phyloP scores from a whole-genome alignment of 2,329 filamentous ascomycete genomes.

The Aspergillus intermedius region DNA sequence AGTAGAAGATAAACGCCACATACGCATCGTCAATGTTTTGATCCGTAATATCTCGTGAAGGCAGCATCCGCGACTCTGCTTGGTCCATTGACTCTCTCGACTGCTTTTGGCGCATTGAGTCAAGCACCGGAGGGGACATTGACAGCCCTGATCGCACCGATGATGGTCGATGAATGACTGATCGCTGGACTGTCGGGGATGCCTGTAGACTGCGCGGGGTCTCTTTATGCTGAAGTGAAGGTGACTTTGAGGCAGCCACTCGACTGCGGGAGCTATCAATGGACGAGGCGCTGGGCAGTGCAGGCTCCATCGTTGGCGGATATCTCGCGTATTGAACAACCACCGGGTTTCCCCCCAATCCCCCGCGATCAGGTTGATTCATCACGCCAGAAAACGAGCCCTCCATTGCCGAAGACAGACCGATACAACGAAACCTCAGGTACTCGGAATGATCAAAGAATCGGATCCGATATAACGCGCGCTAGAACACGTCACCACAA shows the following conservation, averaged over 20 bases:
- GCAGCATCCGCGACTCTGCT: constrained; percentile 50
- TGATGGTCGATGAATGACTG: constrained; percentile 20
- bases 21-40: constrained; percentile 75
- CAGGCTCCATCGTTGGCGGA: constrained; percentile 27
- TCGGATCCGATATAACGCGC: not conserved
- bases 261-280: constrained; percentile 29
- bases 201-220: constrained; percentile 34
- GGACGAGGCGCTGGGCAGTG: constrained; percentile 33
- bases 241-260: constrained; percentile 27
- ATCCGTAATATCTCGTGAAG: constrained; percentile 61
- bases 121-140: constrained; percentile 36
- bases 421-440: not conserved
- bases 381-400: constrained; percentile 23
- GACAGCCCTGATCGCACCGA: constrained; percentile 29
- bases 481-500: not conserved
- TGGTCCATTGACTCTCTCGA: constrained; percentile 31
- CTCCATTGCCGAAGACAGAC: constrained; percentile 21
- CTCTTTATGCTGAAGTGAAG: constrained; percentile 31
- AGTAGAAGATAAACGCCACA: constrained; percentile 78
- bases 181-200: constrained; percentile 29
- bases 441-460: not conserved
- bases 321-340: constrained; percentile 36
- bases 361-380: constrained; percentile 20
- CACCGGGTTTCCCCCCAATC: constrained; percentile 21
- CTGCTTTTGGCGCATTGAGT: constrained; percentile 22